Conservation (phyloP, 192 early-diverging fungal genomes). For the Cladochytrium replicatum region DNA sequence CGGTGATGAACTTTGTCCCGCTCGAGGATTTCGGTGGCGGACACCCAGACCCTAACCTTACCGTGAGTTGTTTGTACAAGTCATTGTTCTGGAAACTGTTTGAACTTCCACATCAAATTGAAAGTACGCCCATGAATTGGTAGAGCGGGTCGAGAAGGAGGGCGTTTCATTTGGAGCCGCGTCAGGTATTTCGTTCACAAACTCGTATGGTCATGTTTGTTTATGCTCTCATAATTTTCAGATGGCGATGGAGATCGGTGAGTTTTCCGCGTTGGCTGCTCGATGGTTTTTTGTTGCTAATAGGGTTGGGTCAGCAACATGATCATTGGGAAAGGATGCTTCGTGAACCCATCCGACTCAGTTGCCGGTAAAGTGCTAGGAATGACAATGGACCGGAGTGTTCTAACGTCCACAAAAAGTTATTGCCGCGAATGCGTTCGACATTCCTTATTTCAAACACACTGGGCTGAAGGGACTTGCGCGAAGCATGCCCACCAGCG, state of each 20-base stretch:
- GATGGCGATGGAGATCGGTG: slow-evolving; percentile 99
- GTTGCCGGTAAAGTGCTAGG: slow-evolving; percentile 50
- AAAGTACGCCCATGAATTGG: slow-evolving; percentile 87
- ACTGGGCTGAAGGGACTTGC: slow-evolving; percentile 79
- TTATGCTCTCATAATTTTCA: too few species aligned
- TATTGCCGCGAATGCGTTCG: slow-evolving; percentile 86
- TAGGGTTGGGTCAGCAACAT: too few species aligned
- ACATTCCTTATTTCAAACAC: slow-evolving; percentile 88
- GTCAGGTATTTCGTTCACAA: too few species aligned
- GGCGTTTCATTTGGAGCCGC: slow-evolving; percentile 83
- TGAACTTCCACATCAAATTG: too few species aligned
- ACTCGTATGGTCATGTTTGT: too few species aligned
- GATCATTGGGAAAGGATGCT: slow-evolving; percentile 89
- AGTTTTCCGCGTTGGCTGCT: too few species aligned
- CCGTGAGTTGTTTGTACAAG: slow-evolving; percentile 20
- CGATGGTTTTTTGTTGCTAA: too few species aligned
- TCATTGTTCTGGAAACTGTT: too few species aligned
- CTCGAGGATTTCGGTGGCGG: slow-evolving; percentile 88
- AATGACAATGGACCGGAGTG: background rate
- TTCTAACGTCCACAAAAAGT: too few species aligned
- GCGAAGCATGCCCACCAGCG: slow-evolving; percentile 92
- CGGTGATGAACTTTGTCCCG: slow-evolving; percentile 74
- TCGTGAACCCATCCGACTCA: slow-evolving; percentile 94
- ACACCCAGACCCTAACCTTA: slow-evolving; percentile 97
- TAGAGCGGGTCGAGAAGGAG: slow-evolving; percentile 76